Evolutionary conservation across 2,329 filamentous ascomycete species (phyloP).

Genomic region (Hypoxylon rubiginosum): DNA sequence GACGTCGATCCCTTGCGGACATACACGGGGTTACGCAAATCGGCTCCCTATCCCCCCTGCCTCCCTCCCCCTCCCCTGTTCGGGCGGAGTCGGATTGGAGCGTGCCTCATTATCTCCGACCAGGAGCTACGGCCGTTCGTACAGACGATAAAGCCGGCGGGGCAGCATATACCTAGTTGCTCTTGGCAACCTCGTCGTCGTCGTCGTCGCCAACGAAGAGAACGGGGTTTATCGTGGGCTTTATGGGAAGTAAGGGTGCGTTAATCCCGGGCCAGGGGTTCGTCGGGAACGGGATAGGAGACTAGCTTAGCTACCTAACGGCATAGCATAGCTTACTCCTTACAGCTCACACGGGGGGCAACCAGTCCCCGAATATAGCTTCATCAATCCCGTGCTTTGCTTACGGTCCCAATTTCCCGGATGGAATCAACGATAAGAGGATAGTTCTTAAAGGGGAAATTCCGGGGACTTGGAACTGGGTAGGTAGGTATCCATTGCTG

Average conservation of each 20-base stretch:
- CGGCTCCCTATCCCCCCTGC: background rate
- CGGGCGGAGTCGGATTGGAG: background rate
- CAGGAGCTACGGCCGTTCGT: background rate
- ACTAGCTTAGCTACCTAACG: too few species aligned
- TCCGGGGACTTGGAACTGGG: background rate
- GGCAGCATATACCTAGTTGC: background rate
- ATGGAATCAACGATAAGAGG: background rate
- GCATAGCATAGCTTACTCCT: too few species aligned
- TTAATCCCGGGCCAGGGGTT: too few species aligned
- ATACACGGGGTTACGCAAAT: slow-evolving; percentile 1
- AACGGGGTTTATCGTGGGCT: background rate
- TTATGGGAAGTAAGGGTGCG: background rate
- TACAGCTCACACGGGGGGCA: too few species aligned
- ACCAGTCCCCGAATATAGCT: background rate
- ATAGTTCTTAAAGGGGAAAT: background rate
- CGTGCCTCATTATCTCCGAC: background rate
- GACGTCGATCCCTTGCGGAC: slow-evolving; percentile 1
- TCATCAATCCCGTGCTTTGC: background rate
- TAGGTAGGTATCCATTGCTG: background rate
- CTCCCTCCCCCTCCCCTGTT: background rate
- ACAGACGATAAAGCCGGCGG: background rate
- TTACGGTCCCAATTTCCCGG: background rate
- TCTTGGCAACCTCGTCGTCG: background rate
- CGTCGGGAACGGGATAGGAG: too few species aligned
- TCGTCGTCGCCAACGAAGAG: background rate